phyloP scores from a whole-genome alignment of 2,329 filamentous ascomycete genomes.

The Sporothrix protearum region DNA sequence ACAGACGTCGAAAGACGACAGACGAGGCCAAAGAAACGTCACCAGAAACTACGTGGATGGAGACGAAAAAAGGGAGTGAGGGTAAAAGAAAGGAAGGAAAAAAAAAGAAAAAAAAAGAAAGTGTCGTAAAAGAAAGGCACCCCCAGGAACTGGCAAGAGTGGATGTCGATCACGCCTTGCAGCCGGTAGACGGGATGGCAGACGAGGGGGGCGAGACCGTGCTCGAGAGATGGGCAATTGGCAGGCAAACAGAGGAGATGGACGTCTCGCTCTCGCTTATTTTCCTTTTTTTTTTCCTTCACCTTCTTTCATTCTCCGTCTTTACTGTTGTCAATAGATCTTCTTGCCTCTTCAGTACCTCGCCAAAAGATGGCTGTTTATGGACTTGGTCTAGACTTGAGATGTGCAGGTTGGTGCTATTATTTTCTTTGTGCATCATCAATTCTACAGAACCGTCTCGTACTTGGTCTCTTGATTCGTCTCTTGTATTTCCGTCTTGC shows the following conservation, averaged over 20 bases:
- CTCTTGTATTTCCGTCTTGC: neutral
- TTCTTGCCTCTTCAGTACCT: too few species aligned
- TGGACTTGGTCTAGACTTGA: too few species aligned
- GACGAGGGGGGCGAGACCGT: neutral
- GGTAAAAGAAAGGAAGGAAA: too few species aligned
- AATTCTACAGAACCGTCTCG: too few species aligned
- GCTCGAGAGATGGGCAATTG: neutral
- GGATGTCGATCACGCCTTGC: conserved; percentile 23
- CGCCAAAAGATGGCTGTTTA: too few species aligned
- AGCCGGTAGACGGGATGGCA: neutral
- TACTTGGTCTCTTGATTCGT: neutral
- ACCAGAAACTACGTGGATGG: neutral
- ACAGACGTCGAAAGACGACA: neutral
- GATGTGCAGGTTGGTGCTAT: too few species aligned
- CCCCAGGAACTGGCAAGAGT: conserved; percentile 8
- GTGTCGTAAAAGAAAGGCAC: neutral
- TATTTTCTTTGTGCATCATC: neutral
- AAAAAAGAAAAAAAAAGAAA: too few species aligned
- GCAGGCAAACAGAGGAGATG: neutral
- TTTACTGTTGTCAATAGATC: too few species aligned
- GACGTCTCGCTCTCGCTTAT: neutral
- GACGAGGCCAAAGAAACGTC: neutral
- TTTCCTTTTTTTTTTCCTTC: neutral
- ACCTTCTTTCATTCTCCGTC: neutral
- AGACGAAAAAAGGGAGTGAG: neutral